These are phyloP conservation scores for Davidsoniella australis DNA, from an alignment of 2,329 filamentous ascomycete species.

Conservation along the genomic window DNA sequence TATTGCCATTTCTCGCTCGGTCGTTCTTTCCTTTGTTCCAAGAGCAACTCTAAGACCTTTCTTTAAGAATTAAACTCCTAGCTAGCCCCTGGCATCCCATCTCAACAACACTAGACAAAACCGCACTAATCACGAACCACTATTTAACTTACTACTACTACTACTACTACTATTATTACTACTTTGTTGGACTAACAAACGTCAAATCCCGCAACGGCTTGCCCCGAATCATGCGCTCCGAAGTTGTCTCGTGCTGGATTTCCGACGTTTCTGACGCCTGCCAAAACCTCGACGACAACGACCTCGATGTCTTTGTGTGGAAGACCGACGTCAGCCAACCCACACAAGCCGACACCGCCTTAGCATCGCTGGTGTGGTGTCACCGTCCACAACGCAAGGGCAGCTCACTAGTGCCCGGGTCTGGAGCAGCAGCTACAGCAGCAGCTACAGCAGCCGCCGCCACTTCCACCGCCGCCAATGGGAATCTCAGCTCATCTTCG, in stretches of 20 bases:
- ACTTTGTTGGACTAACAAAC: neutral
- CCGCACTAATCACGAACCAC: no score
- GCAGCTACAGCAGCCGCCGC: neutral
- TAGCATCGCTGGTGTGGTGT: constrained; percentile 8
- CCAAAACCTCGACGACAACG: constrained; percentile 1
- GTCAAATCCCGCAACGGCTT: neutral
- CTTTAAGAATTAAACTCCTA: no score
- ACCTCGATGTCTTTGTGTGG: constrained; percentile 9
- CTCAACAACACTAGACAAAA: no score
- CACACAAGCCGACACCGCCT: constrained; percentile 2
- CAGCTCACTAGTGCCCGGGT: neutral
- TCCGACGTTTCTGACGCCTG: constrained; percentile 10
- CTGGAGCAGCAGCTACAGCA: neutral
- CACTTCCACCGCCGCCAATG: neutral
- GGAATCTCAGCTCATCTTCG: neutral
- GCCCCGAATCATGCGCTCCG: constrained; percentile 8
- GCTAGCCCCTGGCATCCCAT: no score
- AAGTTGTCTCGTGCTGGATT: constrained; percentile 10
- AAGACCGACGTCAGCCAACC: constrained; percentile 6
- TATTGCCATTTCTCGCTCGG: no score
- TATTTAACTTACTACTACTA: no score
- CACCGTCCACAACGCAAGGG: constrained; percentile 8
- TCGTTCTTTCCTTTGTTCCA: no score
- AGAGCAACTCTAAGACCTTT: no score
- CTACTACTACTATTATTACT: no score